Evolutionary conservation across 306 rosid species (phyloP), one percentile per base, ranked within the genome.

Genomic region (Fragaria vesca): DNA sequence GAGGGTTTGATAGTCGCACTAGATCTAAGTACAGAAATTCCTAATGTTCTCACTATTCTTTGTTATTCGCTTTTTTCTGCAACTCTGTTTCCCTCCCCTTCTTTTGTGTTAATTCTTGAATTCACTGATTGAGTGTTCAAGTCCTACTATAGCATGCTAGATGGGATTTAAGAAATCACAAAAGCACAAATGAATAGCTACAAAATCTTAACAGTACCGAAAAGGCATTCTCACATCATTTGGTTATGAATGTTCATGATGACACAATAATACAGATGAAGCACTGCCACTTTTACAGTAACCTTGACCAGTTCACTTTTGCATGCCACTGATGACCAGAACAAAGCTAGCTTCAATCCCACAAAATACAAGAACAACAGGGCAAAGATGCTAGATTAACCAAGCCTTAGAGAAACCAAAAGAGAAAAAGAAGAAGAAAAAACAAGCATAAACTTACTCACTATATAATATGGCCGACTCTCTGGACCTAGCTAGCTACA

Each of bases 231-330:
- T n/a, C 76, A 55, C 12, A 73, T 73, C 34, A 55, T 38, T 26
- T 15, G 70, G 61, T 20, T 58, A 62, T 75, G 3, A 2, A 16
- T 40, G 40, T 26, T 24, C 28, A 58, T 58, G 78, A 74, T 58
- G 55, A 42, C 45, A 58, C 69, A 74, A 58, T 60, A 26, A 74
- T 74, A 24, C 69, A 74, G 61, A 74, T 40, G 26, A 55, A 73
- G 40, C 68, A 24, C 32, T 42, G 8, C 12, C 69, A 24, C 55
- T 70, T 69, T 69, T 24, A 26, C 58, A 69, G 42, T 68, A 54
- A 18, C 11, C 73, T 69, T 69, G 38, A 21, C 34, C 73, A 26
- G 45, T 50, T 48, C 69, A 74, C 18, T 61, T 74, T 75, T 60
- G 58, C 42, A 9, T 60, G 69, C 78, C 69, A 58, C 18, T 42